Evolutionary conservation across 2,329 filamentous ascomycete genomes (phyloP), one percentile per base, ranked within the genome.

Genomic region (Tricladium varicosporioides): DNA sequence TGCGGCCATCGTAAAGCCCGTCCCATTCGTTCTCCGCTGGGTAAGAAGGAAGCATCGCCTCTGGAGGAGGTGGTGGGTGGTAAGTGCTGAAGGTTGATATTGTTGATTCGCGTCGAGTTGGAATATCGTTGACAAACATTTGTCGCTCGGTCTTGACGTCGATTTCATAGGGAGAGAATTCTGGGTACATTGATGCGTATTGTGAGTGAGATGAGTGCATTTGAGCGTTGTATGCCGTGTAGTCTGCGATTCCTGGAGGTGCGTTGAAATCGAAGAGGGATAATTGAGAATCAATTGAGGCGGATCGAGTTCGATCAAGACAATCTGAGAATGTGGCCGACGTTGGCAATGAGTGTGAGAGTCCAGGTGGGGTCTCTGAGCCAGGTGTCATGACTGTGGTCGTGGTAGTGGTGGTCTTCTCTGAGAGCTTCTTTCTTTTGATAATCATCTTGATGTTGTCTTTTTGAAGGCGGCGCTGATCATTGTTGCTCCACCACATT

Each of bases 401-500:
- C 53, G 79, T 80, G 62, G 80, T 78, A 10, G 63, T 55, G 46
- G 76, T 77, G 52, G 85, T 80, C 84, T 96, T 96, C 76, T 97
- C 93, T 22, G 87, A 86, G 65, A 95, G 81, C 83, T 97, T 97
- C 72, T 94, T 97, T 72, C 88, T 85, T 84, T 96, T 97, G 80
- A 99, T 97, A 74, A 93, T 91, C 75, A 89, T 88, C 82, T 99
- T 99, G 81, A 99, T 96, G 65, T 87, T 79, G 71, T 97, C 94
- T 78, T 97, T 99, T 73, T 97, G 91, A 56, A 86, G 78, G 67
- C 88, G 85, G 65, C 94, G 83, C 70, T 89, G 85, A 62, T 96
- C 92, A 70, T 89, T 89, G 80, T 94, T 97, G 76, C 88, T 89
- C 94, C 94, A 99, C 94, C 94, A 99, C 76, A 90, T 85, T 40